Evolutionary conservation across 768 basidiomycete species (phyloP).

Genomic region (Xerocomellus dryophilus): DNA sequence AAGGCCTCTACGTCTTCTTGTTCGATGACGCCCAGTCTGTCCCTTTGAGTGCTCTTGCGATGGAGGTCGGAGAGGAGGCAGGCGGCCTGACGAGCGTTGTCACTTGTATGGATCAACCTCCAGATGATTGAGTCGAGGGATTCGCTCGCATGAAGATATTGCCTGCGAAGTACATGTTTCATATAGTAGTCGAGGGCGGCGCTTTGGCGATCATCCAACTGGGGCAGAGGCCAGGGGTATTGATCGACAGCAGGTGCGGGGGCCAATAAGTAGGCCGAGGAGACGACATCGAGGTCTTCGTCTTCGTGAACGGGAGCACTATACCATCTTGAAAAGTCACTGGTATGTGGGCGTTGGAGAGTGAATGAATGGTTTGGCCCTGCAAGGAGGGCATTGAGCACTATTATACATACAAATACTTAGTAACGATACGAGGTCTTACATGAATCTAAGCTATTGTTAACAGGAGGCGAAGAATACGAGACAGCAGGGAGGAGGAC

Average conservation of each 20-base stretch:
- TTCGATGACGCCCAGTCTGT: slow-evolving; percentile 17
- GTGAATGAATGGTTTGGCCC: slow-evolving; percentile 35
- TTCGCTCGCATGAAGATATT: slow-evolving; percentile 66
- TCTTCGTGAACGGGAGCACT: slow-evolving; percentile 7
- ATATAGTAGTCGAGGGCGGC: slow-evolving; percentile 47
- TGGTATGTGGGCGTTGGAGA: slow-evolving; percentile 30
- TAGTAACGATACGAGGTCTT: slow-evolving; percentile 71
- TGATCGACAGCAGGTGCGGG: slow-evolving; percentile 6
- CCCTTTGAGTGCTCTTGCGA: slow-evolving; percentile 29
- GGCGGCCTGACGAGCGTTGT: slow-evolving; percentile 54
- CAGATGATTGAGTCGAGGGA: slow-evolving; percentile 47
- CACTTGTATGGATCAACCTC: slow-evolving; percentile 44
- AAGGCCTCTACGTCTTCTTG: slow-evolving; percentile 25
- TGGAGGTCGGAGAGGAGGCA: slow-evolving; percentile 65
- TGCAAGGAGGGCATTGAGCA: slow-evolving; percentile 62
- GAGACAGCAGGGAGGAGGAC: slow-evolving; percentile 31
- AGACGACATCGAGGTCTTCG: slow-evolving; percentile 21
- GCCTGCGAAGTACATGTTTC: slow-evolving; percentile 57
- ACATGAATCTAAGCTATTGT: slow-evolving; percentile 65
- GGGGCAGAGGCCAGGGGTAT: slow-evolving; percentile 11
- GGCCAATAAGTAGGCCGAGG: slow-evolving; percentile 20
- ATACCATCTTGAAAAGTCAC: slow-evolving; percentile 27
- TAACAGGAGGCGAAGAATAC: slow-evolving; percentile 35
- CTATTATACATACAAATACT: slow-evolving; percentile 63
- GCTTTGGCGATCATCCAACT: slow-evolving; percentile 20